These are phyloP conservation scores for Flueggea neowawraea DNA, from an alignment of 441 rosid species.

Conservation along the genomic window DNA sequence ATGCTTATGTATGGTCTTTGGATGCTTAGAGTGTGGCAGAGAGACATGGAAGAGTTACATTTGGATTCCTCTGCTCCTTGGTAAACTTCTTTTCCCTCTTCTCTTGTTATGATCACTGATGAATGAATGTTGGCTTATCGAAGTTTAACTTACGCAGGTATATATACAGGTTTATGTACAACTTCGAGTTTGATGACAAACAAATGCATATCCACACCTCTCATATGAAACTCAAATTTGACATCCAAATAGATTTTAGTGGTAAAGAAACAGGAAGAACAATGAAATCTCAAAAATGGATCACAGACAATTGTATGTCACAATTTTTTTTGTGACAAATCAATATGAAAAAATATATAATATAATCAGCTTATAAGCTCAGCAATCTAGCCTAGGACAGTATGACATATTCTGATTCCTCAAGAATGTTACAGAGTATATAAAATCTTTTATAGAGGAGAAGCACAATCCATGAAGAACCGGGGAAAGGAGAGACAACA, in stretches of 20 bases:
- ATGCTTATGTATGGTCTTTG: too few species aligned
- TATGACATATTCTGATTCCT: conserved; percentile 9
- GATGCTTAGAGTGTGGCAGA: conserved; percentile 62
- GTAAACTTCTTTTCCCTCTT: too few species aligned
- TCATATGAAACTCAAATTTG: too few species aligned
- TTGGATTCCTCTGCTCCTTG: conserved; percentile 23
- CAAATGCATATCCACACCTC: conserved; percentile 43
- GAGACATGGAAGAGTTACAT: conserved; percentile 44
- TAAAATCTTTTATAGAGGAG: background rate
- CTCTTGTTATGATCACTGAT: background rate
- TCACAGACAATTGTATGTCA: too few species aligned
- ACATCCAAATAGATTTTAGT: too few species aligned
- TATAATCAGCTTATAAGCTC: too few species aligned
- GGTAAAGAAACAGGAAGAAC: too few species aligned
- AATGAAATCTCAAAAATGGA: too few species aligned
- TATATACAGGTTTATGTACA: conserved; percentile 36
- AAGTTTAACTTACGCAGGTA: conserved; percentile 50
- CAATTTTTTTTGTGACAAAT: background rate
- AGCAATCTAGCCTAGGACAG: conserved; percentile 10
- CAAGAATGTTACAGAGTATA: too few species aligned
- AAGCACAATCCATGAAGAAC: conserved; percentile 1
- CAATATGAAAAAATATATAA: conserved; percentile 4
- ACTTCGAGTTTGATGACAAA: conserved; percentile 43
- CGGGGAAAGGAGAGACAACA: background rate
- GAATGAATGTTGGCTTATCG: background rate